Conservation (phyloP, 2,329 filamentous ascomycete species). For the Trichoderma sp. region DNA sequence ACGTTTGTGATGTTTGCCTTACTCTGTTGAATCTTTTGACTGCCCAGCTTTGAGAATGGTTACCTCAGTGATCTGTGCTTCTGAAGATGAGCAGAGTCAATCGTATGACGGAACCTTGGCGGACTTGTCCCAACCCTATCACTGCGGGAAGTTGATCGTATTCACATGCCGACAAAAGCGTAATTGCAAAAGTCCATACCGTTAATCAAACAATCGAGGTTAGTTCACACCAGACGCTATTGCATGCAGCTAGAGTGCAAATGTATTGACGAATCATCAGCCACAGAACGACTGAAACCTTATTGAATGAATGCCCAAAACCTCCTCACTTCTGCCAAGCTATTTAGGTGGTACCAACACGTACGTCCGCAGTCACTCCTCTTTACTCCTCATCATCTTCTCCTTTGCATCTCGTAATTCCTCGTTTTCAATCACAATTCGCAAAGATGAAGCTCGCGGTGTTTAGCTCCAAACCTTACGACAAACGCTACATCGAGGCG, state of each 20-base stretch:
- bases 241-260: background rate
- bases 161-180: background rate
- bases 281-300: background rate
- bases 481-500: constrained; percentile 52
- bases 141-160: background rate
- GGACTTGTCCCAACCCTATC: background rate
- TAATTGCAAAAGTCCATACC: background rate
- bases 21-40: background rate
- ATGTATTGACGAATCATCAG: constrained; percentile 2
- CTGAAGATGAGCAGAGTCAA: background rate
- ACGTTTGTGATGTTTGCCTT: background rate
- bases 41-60: background rate
- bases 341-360: background rate
- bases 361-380: background rate
- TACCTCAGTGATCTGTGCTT: background rate
- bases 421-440: background rate
- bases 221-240: background rate
- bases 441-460: constrained; percentile 55
- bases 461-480: constrained; percentile 64
- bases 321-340: constrained; percentile 7
- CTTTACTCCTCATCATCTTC: background rate
- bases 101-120: background rate
- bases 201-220: background rate
- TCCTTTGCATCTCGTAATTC: background rate
- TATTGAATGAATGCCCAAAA: constrained; percentile 2